phyloP scores from a whole-genome alignment of 192 early-diverging fungal species.

The Pilobolus umbonatus region DNA sequence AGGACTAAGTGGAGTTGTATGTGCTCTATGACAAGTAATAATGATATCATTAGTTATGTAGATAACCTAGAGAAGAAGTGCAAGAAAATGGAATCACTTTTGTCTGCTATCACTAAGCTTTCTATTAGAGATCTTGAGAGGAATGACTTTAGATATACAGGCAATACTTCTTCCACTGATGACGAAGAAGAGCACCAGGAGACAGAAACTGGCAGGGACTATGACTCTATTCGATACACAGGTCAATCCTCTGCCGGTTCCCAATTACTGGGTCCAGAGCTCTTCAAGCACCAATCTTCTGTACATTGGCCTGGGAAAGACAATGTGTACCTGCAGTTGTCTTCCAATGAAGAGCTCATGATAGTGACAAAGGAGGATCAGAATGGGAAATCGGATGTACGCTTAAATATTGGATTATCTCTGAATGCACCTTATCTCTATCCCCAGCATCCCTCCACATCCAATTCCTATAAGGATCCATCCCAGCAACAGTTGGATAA shows the following conservation, averaged over 20 bases:
- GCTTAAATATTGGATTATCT: conserved; percentile 22
- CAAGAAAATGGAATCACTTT: conserved; percentile 30
- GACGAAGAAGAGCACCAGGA: conserved; percentile 2
- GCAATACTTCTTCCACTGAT: not conserved
- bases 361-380: conserved; percentile 20
- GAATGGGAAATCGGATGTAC: conserved; percentile 5
- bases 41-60: conserved; percentile 7
- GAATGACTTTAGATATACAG: conserved; percentile 6
- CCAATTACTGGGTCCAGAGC: conserved; percentile 13
- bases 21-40: not conserved
- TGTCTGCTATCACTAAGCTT: conserved; percentile 16
- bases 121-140: conserved; percentile 27
- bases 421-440: conserved; percentile 11
- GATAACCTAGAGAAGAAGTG: conserved; percentile 28
- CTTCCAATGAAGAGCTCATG: conserved; percentile 27
- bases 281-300: conserved; percentile 18
- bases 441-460: not conserved
- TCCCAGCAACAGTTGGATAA: conserved; percentile 3
- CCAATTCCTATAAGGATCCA: not conserved
- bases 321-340: conserved; percentile 20
- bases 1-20: conserved; percentile 1
- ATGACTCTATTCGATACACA: conserved; percentile 29
- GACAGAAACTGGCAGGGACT: conserved; percentile 8
- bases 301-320: conserved; percentile 28
- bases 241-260: conserved; percentile 25